Conservation (phyloP, 2,329 filamentous ascomycete species). For the Colletotrichum zoysiae region DNA sequence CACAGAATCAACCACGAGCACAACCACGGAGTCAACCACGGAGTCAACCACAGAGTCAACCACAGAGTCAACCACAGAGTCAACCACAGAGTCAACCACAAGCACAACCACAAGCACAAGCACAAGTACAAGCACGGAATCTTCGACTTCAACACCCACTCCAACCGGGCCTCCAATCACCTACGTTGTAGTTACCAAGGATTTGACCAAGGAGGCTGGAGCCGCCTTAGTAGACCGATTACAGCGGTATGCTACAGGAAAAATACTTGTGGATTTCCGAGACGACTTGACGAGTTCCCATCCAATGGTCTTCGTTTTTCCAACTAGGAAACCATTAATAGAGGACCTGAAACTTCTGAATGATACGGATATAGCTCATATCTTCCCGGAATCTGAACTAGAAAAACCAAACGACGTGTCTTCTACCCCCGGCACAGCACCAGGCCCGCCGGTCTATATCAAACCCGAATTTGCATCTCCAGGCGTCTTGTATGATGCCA, state of each 20-base stretch:
- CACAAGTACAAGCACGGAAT: background rate
- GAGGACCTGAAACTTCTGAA: background rate
- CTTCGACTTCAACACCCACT: background rate
- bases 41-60: too few relatives aligned
- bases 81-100: background rate
- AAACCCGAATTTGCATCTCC: background rate
- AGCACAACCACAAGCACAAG: background rate
- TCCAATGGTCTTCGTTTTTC: background rate
- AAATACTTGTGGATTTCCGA: background rate
- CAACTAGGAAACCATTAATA: background rate
- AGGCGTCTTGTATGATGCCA: background rate
- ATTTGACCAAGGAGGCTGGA: background rate
- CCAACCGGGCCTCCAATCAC: background rate
- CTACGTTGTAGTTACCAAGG: background rate
- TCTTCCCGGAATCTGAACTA: background rate
- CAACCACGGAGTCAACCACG: too few relatives aligned
- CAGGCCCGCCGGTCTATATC: accelerated
- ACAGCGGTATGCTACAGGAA: background rate
- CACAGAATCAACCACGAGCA: too few relatives aligned
- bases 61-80: too few relatives aligned
- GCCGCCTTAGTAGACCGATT: background rate
- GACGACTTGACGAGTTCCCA: background rate
- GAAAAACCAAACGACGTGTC: accelerated
- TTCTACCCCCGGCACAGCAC: too few relatives aligned
- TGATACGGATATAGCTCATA: background rate